These are phyloP conservation scores for Hyphodiscus hymeniophilus DNA, from an alignment of 495 filamentous ascomycete genomes.

Conservation along the genomic window DNA sequence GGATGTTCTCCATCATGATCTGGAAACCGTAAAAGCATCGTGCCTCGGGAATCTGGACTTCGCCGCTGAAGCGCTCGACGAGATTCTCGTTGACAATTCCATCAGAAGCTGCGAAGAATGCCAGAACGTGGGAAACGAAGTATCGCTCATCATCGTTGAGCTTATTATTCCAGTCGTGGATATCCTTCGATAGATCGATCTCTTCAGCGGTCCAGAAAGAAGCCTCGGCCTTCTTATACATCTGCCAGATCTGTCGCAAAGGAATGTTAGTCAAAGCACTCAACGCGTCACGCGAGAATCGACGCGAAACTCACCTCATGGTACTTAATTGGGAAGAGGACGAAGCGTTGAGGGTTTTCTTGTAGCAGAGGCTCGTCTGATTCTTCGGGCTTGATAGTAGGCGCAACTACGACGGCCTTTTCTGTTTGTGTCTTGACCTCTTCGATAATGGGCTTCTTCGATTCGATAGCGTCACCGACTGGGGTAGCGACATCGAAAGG, in stretches of 20 bases:
- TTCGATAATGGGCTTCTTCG: conserved; percentile 41
- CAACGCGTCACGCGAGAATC: conserved; percentile 57
- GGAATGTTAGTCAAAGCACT: conserved; percentile 39
- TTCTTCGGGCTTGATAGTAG: conserved; percentile 62
- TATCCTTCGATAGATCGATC: conserved; percentile 97
- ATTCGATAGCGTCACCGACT: conserved; percentile 45
- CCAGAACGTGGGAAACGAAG: conserved; percentile 97
- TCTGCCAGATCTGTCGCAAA: conserved; percentile 83
- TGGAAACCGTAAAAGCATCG: conserved; percentile 99
- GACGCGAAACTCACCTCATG: conserved; percentile 74
- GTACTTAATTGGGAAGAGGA: conserved; percentile 98
- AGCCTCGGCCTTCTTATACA: conserved; percentile 99
- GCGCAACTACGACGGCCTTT: conserved; percentile 41
- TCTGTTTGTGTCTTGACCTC: conserved; percentile 34
- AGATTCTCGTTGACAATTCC: conserved; percentile 99
- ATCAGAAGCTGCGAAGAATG: conserved; percentile 99
- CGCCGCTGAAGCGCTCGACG: conserved; percentile 92
- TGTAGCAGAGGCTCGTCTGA: conserved; percentile 83
- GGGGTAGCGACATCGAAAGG: conserved; percentile 48
- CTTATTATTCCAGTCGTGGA: conserved; percentile 97
- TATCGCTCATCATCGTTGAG: conserved; percentile 95
- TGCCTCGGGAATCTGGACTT: conserved; percentile 95
- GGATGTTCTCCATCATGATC: conserved; percentile 99
- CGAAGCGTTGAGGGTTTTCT: conserved; percentile 94
- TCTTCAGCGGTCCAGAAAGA: conserved; percentile 99